Conservation (phyloP, 163 green algal species). For the Scenedesmus sp. region DNA sequence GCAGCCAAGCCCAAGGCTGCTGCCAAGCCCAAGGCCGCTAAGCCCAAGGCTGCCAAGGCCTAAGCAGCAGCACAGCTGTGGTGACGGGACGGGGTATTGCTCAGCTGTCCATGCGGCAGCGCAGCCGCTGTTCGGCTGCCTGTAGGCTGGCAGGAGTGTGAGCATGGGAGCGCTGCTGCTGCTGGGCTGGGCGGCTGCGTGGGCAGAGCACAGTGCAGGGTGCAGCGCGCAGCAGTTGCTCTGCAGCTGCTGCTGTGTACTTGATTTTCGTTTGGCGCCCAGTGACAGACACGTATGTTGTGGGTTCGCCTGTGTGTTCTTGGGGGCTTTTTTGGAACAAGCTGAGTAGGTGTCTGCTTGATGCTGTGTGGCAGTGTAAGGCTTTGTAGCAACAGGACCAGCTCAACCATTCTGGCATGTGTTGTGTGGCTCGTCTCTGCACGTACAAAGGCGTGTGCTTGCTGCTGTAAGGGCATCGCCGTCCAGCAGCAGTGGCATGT, state of each 20-base stretch:
- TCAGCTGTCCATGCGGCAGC: background rate
- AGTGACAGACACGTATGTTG: background rate
- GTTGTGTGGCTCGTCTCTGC: background rate
- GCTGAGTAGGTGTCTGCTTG: background rate
- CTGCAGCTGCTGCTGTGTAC: conserved; percentile 8
- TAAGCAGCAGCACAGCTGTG: background rate
- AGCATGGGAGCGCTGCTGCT: conserved; percentile 10
- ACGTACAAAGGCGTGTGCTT: background rate
- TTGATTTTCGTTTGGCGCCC: background rate
- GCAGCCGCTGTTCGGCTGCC: background rate
- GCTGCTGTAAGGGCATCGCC: background rate
- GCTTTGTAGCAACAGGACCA: background rate
- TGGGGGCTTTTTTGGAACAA: background rate
- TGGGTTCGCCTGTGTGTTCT: background rate
- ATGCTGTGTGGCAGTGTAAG: background rate
- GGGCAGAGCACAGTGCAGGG: background rate
- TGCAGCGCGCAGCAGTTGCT: background rate
- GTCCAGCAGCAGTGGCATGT: background rate
- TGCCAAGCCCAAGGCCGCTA: background rate
- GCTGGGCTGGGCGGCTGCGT: background rate
- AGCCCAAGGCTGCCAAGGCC: conserved; percentile 18
- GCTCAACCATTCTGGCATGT: background rate
- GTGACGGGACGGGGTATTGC: background rate
- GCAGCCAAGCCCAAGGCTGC: conserved; percentile 20
- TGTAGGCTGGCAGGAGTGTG: background rate